Evolutionary conservation across 768 basidiomycete genomes (phyloP), one percentile per base, ranked within the genome.

Genomic region (Rhizopogon vulgaris): DNA sequence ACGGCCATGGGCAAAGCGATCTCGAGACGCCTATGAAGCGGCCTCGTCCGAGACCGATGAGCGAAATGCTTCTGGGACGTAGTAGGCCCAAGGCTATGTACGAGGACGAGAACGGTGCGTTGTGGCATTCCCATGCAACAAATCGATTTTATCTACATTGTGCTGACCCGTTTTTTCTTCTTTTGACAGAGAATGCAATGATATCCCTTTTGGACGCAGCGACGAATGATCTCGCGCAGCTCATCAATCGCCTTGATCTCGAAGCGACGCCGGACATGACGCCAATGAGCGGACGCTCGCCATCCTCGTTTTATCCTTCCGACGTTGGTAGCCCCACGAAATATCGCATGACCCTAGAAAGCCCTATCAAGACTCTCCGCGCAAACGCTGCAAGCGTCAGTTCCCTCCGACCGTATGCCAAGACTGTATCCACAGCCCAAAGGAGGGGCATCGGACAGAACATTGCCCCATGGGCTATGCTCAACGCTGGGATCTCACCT

Each of bases 181-280:
- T n/a, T 28, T 43, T 42, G n/a, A 14, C 6, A 69, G 59, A 69
- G 4, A 54, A 56, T 78, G 87, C 77, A 54, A 79, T 80, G 12
- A 61, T 89, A 1, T 86, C 83, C 0, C 76, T 88, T 28, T 70
- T 90, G n/a, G 85, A 85, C 56, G 86, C 87, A 0, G 89, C 86
- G 0, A 91, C 89, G 1, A 81, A 87, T 47, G 89, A 91, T 38
- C 76, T 92, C 3, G 89, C 85, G 0, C 79, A 80, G 51, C 71
- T 92, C 3, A 87, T 92, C 64, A 87, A 84, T 55, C 78, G 78
- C n/a, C 74, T 92, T n/a, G 86, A 90, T 57, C 72, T 92, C 3
- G 82, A 89, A 61, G 86, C 87, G 4, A 91, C 90, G 0, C 73
- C 77, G 1, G 76, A 79, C 32, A 53, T 69, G 48, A 74, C 78